Base-by-base conservation (phyloP, 257 asterid genomes). In the Fraxinus pennsylvanica region DNA sequence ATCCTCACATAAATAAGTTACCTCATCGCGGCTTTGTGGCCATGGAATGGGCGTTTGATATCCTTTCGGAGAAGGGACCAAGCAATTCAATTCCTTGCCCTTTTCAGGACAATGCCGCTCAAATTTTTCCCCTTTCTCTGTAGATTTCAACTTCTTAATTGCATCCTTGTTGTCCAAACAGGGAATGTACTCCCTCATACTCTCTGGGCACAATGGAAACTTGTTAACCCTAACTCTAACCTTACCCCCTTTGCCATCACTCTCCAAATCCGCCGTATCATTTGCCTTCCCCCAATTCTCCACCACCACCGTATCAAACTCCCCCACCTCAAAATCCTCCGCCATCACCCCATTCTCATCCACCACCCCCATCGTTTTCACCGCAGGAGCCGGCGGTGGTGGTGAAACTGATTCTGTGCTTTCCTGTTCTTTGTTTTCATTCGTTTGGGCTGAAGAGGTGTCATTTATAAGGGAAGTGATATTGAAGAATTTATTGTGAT, bases 21-120 rank as follows among this genome's bases (percentile, higher is more conserved):
- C 99, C 98, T 93, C 97, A 15, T 95, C 98, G 1, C 99, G 99
- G 65, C 99, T 93, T 82, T 75, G 84, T 9, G 99, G 98, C 99
- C 99, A 93, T 27, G 96, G 90, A 79, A 95, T 90, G 0, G 91
- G 98, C 12, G 82, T 30, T 82, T 82, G 80, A 81, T 95, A 95
- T 22, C 99, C 99, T 83, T 84, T 89, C 29, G 98, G 98, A 1
- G 99, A 81, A 79, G 97, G 97, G 81, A 95, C 81, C 87, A 95
- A 81, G 41, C 99, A 95, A 84, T 84, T 86, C 91, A 95, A 87
- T 33, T 90, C 93, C 43, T 83, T 83, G 1, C 91, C 94, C 35
- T 83, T 72, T 75, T 79, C 91, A 3, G 98, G 98, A 82, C 99
- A 95, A 86, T 95, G 99, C 80, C 99, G 88, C 84, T 95, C 99